Evolutionary conservation across 176 grass and related monocot genomes (phyloP), one percentile per base, ranked within the genome.

Genomic region (Aegilops sharonensis): DNA sequence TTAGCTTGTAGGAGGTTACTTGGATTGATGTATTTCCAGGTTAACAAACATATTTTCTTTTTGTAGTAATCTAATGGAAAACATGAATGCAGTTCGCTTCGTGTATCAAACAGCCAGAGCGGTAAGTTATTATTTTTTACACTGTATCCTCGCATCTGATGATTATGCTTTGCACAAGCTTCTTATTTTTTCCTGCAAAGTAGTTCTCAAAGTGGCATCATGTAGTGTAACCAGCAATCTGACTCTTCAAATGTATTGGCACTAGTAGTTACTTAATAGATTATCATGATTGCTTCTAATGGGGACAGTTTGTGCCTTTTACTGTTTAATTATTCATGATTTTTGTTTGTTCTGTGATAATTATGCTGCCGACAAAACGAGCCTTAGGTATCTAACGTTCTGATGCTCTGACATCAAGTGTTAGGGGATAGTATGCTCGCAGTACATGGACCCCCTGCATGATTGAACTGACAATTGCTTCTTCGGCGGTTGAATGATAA

Each of bases 161-260:
- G 39, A 40, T 40, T 40, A 40, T 40, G 8, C 39, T 40, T 40
- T 40, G 39, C 39, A 40, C 8, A 40, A 40, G 39, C 39, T 40
- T 40, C 39, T 40, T 40, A 9, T 40, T 40, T 40, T 40, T 40
- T 40, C 9, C 39, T 40, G 39, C 8, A 9, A 40, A 40, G 39
- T 40, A 40, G 39, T 40, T 40, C 39, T 9, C 39, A 40, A 40
- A 40, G 39, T 40, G 39, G 9, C 39, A 40, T 40, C 39, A 40
- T 40, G 96, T 98, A 92, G 12, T 50, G 9, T 31, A 78, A 87
- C 42, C 78, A 69, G 25, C 36, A 83, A 36, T 86, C 64, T 37
- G 34, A 65, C 47, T 90, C 7, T 20, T 73, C 69, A 64, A 39
- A 47, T 30, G 17, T 79, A 42, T 23, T 20, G 40, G 18, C 60